Conservation (phyloP, 176 grass and related monocot genomes). For the Chrysopogon serrulatus region DNA sequence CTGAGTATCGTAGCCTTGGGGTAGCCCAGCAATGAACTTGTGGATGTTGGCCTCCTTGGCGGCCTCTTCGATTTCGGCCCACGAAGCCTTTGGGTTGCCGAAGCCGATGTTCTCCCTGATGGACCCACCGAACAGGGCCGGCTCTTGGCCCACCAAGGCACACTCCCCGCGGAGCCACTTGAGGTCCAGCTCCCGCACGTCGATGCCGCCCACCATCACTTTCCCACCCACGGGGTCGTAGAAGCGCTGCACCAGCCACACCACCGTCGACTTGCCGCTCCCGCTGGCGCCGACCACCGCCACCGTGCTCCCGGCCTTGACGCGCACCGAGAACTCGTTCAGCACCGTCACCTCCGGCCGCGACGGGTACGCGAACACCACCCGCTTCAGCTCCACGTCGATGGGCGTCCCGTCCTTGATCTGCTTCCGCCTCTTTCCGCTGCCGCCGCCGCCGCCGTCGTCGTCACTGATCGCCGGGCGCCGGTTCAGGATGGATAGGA, state of each 20-base stretch:
- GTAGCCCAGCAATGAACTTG: slow-evolving; percentile 51
- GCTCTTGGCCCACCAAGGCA: slow-evolving; percentile 58
- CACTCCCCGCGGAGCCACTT: slow-evolving; percentile 52
- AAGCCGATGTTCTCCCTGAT: slow-evolving; percentile 63
- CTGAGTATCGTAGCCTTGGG: slow-evolving; percentile 50
- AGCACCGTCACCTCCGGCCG: slow-evolving; percentile 34
- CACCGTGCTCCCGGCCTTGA: slow-evolving; percentile 43
- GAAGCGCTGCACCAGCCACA: slow-evolving; percentile 76
- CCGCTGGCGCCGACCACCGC: slow-evolving; percentile 54
- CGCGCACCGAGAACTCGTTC: slow-evolving; percentile 31
- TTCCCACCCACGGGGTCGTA: slow-evolving; percentile 39
- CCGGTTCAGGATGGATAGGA: slow-evolving; percentile 31
- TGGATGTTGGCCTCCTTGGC: slow-evolving; percentile 59
- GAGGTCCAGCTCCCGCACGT: slow-evolving; percentile 48
- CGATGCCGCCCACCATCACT: slow-evolving; percentile 46
- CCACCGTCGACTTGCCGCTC: slow-evolving; percentile 74
- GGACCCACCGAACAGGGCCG: slow-evolving; percentile 33
- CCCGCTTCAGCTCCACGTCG: slow-evolving; percentile 49
- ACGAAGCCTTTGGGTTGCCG: slow-evolving; percentile 31
- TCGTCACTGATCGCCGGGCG: slow-evolving; percentile 8
- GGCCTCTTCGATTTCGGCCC: slow-evolving; percentile 57
- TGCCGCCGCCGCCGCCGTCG: not conserved
- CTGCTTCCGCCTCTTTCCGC: not conserved
- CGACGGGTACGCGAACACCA: slow-evolving; percentile 52
- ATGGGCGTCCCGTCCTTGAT: slow-evolving; percentile 35